Conservation (phyloP, 1,139 yeast genomes). For the Sugiyamaella novakii region DNA sequence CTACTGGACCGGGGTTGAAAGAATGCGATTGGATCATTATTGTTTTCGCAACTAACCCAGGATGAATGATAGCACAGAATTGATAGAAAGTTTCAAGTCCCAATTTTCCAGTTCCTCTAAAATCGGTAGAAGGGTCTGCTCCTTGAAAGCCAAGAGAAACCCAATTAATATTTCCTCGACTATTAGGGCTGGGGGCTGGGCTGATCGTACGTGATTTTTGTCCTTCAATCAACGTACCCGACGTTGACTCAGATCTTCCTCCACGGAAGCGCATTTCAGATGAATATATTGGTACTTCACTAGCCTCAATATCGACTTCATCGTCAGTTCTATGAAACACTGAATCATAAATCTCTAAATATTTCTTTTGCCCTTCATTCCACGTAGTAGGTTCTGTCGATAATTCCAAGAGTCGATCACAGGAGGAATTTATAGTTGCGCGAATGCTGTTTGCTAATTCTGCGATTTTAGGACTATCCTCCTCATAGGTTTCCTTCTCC, state of each 20-base stretch:
- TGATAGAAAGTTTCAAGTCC: constrained; percentile 37
- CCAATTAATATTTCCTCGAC: constrained; percentile 38
- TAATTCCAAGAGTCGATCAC: not conserved
- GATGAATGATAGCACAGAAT: constrained; percentile 28
- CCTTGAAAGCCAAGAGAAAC: constrained; percentile 46
- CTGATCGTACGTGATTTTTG: not conserved
- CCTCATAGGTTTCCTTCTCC: not conserved
- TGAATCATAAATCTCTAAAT: constrained; percentile 21
- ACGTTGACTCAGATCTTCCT: not conserved
- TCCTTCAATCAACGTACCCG: too few relatives aligned
- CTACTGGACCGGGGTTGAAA: constrained; percentile 17
- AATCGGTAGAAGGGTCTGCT: constrained; percentile 43
- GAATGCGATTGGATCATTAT: constrained; percentile 38
- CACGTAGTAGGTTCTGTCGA: constrained; percentile 18
- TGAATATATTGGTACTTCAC: not conserved
- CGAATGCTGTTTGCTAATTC: not conserved
- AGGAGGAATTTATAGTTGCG: not conserved
- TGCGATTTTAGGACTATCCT: not conserved
- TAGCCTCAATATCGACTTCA: not conserved
- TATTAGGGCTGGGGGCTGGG: constrained; percentile 8
- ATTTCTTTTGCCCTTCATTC: constrained; percentile 16
- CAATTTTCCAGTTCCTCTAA: constrained; percentile 42
- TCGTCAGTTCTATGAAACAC: constrained; percentile 8
- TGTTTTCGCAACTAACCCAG: constrained; percentile 20
- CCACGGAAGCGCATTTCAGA: not conserved